Conservation (phyloP, 305 asterid genomes). For the Solanum hybrid region DNA sequence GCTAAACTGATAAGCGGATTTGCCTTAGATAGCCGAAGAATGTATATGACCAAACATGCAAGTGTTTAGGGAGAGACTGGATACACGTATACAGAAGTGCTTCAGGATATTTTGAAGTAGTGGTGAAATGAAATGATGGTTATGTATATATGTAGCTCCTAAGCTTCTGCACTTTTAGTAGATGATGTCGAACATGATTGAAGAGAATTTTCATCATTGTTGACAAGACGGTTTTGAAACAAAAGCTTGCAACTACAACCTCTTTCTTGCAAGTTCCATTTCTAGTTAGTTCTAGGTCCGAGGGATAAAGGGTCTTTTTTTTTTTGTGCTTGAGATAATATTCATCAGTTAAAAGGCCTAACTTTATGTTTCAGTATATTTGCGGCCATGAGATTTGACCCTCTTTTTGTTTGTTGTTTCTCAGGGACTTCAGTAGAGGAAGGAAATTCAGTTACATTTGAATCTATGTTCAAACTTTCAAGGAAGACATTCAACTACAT, state of each 20-base stretch:
- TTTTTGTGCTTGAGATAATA: neutral
- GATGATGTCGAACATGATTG: neutral
- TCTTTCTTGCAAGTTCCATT: neutral
- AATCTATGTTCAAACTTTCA: slow-evolving; percentile 20
- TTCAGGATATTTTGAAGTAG: neutral
- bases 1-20: neutral
- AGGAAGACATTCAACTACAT: slow-evolving; percentile 26
- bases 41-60: neutral
- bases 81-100: neutral
- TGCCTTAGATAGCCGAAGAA: neutral
- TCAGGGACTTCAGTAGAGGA: slow-evolving; percentile 11
- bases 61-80: neutral
- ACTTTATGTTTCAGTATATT: neutral
- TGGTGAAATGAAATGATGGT: neutral
- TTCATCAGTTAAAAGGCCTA: neutral
- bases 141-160: neutral
- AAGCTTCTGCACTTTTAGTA: neutral
- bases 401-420: neutral
- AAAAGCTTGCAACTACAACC: neutral
- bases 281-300: neutral
- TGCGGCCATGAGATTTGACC: neutral
- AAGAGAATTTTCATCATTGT: neutral
- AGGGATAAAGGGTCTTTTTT: neutral
- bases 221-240: neutral
- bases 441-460: slow-evolving; percentile 10